These are phyloP conservation scores for Puccinellia tenuiflora DNA, from an alignment of 176 grass and related monocot species.

Conservation along the genomic window DNA sequence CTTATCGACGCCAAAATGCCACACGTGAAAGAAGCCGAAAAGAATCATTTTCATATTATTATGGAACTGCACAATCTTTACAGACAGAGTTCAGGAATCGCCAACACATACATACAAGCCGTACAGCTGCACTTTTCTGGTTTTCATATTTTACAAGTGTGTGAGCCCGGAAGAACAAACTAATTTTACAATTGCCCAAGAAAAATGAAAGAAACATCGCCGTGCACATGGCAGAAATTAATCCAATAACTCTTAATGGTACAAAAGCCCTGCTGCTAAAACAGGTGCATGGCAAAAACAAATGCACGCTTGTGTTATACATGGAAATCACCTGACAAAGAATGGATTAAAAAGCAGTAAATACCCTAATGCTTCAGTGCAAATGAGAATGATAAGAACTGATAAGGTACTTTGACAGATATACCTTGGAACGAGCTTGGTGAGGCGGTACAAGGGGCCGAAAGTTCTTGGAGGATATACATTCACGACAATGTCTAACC, in stretches of 20 bases:
- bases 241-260: slow-evolving; percentile 12
- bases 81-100: not conserved
- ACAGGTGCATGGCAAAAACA: not conserved
- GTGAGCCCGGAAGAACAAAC: not conserved
- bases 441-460: not conserved
- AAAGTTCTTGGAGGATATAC: not conserved
- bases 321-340: slow-evolving; percentile 31
- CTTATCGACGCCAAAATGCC: not conserved
- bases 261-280: slow-evolving; percentile 24
- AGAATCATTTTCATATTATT: not conserved
- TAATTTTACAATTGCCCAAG: slow-evolving; percentile 10
- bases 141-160: slow-evolving; percentile 27
- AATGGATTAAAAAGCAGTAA: not conserved
- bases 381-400: not conserved
- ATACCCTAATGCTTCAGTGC: not conserved
- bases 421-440: slow-evolving; percentile 22
- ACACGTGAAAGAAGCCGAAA: not conserved
- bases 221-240: slow-evolving; percentile 11
- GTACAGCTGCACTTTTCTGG: not conserved
- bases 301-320: slow-evolving; percentile 16
- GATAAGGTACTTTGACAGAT: not conserved
- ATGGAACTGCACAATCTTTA: not conserved
- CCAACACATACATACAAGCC: not conserved
- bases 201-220: slow-evolving; percentile 27
- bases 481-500: slow-evolving; percentile 1